phyloP scores from a whole-genome alignment of 2,329 filamentous ascomycete species.

The Drechslerella coelobrocha region DNA sequence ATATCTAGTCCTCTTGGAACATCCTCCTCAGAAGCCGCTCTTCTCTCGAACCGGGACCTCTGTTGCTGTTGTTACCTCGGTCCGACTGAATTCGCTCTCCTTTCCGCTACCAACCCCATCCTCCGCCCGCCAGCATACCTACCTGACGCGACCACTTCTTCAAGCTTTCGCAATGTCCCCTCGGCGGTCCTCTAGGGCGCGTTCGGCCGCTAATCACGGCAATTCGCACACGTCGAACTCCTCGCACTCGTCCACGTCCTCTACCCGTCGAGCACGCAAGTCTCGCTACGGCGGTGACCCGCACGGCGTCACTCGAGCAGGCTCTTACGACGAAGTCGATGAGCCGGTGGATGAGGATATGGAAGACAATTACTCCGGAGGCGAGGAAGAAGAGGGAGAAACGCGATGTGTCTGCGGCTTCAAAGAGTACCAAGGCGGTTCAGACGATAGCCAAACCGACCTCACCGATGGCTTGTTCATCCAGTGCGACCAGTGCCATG shows the following conservation, averaged over 20 bases:
- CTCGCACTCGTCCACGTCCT: conserved; percentile 73
- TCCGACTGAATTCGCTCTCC: conserved; percentile 51
- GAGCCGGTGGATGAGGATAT: conserved; percentile 60
- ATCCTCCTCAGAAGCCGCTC: conserved; percentile 50
- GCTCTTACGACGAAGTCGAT: conserved; percentile 58
- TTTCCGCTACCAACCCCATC: conserved; percentile 41
- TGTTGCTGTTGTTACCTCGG: conserved; percentile 49
- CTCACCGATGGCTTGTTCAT: conserved; percentile 95
- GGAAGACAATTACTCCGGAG: conserved; percentile 62
- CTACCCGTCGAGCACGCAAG: conserved; percentile 68
- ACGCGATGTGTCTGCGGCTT: conserved; percentile 94
- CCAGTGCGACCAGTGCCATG: conserved; percentile 96
- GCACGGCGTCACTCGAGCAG: conserved; percentile 65
- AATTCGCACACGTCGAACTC: conserved; percentile 65
- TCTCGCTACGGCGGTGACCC: conserved; percentile 57
- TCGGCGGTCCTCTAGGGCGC: conserved; percentile 90
- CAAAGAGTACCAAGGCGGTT: conserved; percentile 88
- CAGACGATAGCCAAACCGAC: conserved; percentile 71
- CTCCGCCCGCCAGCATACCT: conserved; percentile 54
- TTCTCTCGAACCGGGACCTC: conserved; percentile 52
- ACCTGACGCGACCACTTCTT: conserved; percentile 62
- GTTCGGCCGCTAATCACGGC: conserved; percentile 72
- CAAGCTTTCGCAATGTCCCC: conserved; percentile 65
- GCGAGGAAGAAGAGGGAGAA: conserved; percentile 85
- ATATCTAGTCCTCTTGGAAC: conserved; percentile 55